phyloP scores from a whole-genome alignment of 768 basidiomycete genomes.

The Omphalotus guepiniiformis region DNA sequence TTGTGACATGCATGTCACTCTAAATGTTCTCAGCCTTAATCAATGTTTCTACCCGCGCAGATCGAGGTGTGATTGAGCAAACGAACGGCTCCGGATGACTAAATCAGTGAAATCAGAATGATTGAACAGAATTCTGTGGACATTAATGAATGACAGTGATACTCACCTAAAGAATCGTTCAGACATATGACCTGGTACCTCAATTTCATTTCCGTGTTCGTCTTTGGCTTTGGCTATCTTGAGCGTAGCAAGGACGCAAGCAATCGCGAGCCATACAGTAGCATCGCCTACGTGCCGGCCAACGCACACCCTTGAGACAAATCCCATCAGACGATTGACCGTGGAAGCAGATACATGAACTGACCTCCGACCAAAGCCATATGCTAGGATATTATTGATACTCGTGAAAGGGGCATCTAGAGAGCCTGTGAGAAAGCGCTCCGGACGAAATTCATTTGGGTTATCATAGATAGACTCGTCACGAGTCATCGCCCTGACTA shows the following conservation, averaged over 20 bases:
- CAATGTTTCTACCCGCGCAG: conserved; percentile 19
- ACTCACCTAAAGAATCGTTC: not conserved
- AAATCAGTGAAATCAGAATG: not conserved
- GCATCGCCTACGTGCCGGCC: not conserved
- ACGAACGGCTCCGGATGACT: conserved; percentile 28
- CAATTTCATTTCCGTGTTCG: not conserved
- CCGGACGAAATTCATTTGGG: not conserved
- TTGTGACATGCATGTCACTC: too few relatives aligned
- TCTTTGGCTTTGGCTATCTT: not conserved
- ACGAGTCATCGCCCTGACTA: not conserved
- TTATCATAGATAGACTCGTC: not conserved
- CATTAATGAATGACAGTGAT: not conserved
- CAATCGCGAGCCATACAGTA: not conserved
- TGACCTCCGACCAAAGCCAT: not conserved
- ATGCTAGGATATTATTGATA: not conserved
- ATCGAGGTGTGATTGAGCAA: conserved; percentile 27
- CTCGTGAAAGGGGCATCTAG: not conserved
- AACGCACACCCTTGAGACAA: not conserved
- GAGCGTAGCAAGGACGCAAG: not conserved
- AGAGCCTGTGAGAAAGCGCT: not conserved
- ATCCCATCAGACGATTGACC: not conserved
- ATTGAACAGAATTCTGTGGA: too few relatives aligned
- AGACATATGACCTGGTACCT: not conserved
- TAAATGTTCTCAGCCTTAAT: too few relatives aligned
- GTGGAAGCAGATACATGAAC: not conserved